Conservation (phyloP, 2,329 filamentous ascomycete species). For the Pseudogymnoascus sp. region DNA sequence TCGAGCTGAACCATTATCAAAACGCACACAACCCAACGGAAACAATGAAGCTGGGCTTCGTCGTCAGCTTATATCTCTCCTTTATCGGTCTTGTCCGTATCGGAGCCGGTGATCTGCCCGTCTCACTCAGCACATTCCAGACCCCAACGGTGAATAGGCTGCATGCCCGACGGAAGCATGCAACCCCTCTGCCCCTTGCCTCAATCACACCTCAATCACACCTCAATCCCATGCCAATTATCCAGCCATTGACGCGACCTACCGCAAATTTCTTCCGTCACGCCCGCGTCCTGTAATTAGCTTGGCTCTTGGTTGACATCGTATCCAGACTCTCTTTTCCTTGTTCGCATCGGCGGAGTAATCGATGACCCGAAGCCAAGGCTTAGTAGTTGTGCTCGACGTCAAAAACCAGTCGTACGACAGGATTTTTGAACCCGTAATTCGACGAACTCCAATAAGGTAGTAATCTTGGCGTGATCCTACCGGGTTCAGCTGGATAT, state of each 20-base stretch:
- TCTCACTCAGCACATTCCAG: slow-evolving; percentile 3
- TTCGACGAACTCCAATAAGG: neutral
- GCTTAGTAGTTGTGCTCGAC: neutral
- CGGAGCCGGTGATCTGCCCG: neutral
- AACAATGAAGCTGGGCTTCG: neutral
- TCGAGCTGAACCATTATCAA: neutral
- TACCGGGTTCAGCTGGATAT: neutral
- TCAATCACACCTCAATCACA: neutral
- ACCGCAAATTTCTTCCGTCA: neutral
- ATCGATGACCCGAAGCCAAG: slow-evolving; percentile 6
- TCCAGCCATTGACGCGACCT: neutral
- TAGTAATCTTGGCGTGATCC: neutral
- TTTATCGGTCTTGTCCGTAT: neutral
- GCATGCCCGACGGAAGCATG: neutral
- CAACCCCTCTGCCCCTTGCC: neutral
- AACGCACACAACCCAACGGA: neutral
- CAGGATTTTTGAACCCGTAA: neutral
- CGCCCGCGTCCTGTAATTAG: neutral
- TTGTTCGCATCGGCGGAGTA: slow-evolving; percentile 1
- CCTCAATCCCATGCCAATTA: neutral
- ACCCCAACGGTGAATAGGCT: neutral
- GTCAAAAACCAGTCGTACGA: neutral
- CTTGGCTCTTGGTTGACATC: slow-evolving; percentile 3
- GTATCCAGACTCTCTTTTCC: neutral
- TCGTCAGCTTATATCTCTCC: neutral